phyloP scores from a whole-genome alignment of 2,329 filamentous ascomycete species.

The Podosphaera xanthii region DNA sequence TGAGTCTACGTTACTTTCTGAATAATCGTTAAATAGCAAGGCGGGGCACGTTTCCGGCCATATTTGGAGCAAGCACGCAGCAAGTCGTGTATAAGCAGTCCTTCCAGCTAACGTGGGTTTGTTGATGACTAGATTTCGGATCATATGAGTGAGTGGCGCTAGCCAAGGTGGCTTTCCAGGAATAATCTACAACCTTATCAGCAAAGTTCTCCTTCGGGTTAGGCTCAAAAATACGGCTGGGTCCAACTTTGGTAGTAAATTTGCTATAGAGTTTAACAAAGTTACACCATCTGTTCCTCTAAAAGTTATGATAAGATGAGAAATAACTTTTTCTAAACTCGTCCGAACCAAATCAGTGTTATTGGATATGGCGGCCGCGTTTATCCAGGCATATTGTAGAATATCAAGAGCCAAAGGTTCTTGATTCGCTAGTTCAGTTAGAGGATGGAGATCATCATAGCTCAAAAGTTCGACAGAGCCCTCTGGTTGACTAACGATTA shows the following conservation, averaged over 20 bases:
- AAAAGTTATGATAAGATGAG: slow-evolving; percentile 28
- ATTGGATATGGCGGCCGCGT: slow-evolving; percentile 11
- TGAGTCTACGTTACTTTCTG: slow-evolving; percentile 12
- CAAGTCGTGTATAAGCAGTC: slow-evolving; percentile 34
- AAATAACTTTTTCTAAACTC: slow-evolving; percentile 26
- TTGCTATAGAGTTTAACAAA: slow-evolving; percentile 31
- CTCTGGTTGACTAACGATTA: slow-evolving; percentile 27
- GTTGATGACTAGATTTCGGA: slow-evolving; percentile 29
- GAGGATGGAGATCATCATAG: slow-evolving; percentile 27
- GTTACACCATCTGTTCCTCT: slow-evolving; percentile 36
- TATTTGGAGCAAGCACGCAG: slow-evolving; percentile 31
- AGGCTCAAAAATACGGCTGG: slow-evolving; percentile 20
- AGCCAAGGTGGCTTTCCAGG: slow-evolving; percentile 32
- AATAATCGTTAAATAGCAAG: slow-evolving; percentile 28
- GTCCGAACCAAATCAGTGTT: slow-evolving; percentile 16
- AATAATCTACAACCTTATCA: slow-evolving; percentile 20
- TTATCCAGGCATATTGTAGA: slow-evolving; percentile 33
- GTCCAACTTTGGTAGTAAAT: slow-evolving; percentile 26
- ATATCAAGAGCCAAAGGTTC: slow-evolving; percentile 31
- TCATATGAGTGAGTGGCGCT: slow-evolving; percentile 21
- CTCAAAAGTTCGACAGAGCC: slow-evolving; percentile 27
- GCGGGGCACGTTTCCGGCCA: slow-evolving; percentile 25
- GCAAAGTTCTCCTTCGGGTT: not conserved
- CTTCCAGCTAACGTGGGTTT: slow-evolving; percentile 31
- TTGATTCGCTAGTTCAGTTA: slow-evolving; percentile 33